Base-by-base conservation (phyloP, 2,329 filamentous ascomycete species). In the Colletotrichum lini region DNA sequence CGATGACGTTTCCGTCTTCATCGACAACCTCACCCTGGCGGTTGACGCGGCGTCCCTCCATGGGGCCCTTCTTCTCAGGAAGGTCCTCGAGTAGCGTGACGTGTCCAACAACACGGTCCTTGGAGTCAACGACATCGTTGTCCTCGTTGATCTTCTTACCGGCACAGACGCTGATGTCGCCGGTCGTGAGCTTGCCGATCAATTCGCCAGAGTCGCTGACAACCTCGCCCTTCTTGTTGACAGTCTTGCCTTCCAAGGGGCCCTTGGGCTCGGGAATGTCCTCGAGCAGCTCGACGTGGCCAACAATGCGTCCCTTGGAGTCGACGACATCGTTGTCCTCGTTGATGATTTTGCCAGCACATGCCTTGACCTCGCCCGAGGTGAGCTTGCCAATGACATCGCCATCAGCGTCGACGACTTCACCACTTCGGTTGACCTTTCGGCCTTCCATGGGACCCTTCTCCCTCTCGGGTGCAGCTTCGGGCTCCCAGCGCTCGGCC, bases 291-390 rank as follows among this genome's bases (percentile, higher is more conserved):
- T 91, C 88, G 76, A 90, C 89, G 75, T 93, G 91, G 13, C 92
- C 92, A 65, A 94, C 83, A 38, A 90, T 87, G 63, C 87, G 85
- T 65, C 91, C 92, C 79, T 91, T 91, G 77, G 88, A 85, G 80
- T 94, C 92, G 80, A 92, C 86, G 50, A 94, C 91, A 77, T 94
- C 92, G 13, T 91, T 92, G 65, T 94, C 87, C 58, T 90, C 88
- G 75, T 94, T 92, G 35, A 94, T 87, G 80, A 91, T 88, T 82
- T 91, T 92, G 73, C 92, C 92, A 8, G 88, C 82, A 73, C 92
- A 91, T 70, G 90, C 84, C 77, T 85, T 87, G 9, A 91, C 78
- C 42, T 92, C 89, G 21, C 92, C 92, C 44, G 89, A 89, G 10
- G 91, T 89, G 38, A 94, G 85, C 78, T 92, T 92, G 71, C 87